phyloP scores from a whole-genome alignment of 257 asterid genomes.

The Capsicum pubescens region DNA sequence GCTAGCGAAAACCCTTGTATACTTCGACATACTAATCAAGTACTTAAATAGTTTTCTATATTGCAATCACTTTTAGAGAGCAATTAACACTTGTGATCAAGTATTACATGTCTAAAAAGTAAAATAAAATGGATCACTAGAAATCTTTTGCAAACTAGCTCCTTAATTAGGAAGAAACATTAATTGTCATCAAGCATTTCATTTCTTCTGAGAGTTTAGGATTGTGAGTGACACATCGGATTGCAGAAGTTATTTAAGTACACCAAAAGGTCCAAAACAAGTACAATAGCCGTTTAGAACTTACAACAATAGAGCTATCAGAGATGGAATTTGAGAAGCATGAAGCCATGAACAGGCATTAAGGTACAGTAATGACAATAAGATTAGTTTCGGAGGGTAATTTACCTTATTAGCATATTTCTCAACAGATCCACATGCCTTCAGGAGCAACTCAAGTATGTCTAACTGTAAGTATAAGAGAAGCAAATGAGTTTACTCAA shows the following conservation, averaged over 20 bases:
- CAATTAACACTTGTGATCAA: not conserved
- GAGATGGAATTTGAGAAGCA: not conserved
- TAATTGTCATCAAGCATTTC: not conserved
- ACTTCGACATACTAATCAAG: too few relatives aligned
- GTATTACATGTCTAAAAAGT: not conserved
- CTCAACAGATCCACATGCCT: slow-evolving; percentile 69
- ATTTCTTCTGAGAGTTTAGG: not conserved
- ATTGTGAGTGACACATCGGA: not conserved
- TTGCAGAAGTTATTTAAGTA: not conserved
- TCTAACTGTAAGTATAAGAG: slow-evolving; percentile 64
- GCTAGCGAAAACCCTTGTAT: not conserved
- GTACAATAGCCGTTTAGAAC: not conserved
- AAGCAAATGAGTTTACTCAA: slow-evolving; percentile 20
- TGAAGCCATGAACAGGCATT: not conserved
- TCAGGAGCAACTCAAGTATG: slow-evolving; percentile 76
- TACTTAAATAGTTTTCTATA: too few relatives aligned
- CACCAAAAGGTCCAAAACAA: not conserved
- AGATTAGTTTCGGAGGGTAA: not conserved
- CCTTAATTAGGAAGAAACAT: not conserved
- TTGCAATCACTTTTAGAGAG: not conserved
- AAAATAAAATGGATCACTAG: not conserved
- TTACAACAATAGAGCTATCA: not conserved
- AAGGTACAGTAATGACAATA: not conserved
- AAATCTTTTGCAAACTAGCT: not conserved
- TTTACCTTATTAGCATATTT: slow-evolving; percentile 64